phyloP scores from a whole-genome alignment of 257 asterid species.

The Capsicum pubescens region DNA sequence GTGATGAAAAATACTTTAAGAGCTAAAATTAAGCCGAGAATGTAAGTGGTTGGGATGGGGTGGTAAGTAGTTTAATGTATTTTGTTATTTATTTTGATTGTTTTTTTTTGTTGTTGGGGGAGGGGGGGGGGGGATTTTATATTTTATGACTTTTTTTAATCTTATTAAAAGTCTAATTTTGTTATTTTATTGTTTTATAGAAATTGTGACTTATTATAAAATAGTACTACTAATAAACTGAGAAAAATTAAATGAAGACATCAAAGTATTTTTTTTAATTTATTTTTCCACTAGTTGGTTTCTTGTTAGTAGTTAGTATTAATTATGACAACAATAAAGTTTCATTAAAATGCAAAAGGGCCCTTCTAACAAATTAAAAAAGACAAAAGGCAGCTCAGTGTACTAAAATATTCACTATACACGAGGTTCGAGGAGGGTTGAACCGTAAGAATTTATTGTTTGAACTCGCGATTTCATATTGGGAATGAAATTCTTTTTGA shows the following conservation, averaged over 20 bases:
- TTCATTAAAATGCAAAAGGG: neutral
- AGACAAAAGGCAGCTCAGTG: no score
- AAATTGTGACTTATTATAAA: neutral
- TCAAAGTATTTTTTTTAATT: neutral
- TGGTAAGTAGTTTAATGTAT: neutral
- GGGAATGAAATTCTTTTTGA: no score
- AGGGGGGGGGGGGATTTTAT: neutral
- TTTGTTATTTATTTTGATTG: neutral
- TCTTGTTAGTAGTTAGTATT: neutral
- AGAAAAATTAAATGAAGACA: neutral
- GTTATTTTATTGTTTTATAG: neutral
- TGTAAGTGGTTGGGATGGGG: neutral
- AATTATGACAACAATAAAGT: neutral
- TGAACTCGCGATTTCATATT: no score
- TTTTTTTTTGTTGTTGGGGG: neutral
- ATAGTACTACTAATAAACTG: neutral
- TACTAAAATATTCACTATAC: no score
- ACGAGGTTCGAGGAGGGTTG: no score
- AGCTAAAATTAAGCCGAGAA: conserved; percentile 69
- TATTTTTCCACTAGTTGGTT: neutral
- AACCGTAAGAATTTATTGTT: no score
- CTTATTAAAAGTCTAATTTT: neutral
- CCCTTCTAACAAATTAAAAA: neutral
- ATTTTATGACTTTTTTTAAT: neutral
- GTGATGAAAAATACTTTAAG: conserved; percentile 60